Percentiles rank a stretch among this genome's conserved stretches.
These are phyloP conservation scores for Diaporthe capsici DNA, from an alignment of 2,329 filamentous ascomycete genomes.

Conservation along the genomic window DNA sequence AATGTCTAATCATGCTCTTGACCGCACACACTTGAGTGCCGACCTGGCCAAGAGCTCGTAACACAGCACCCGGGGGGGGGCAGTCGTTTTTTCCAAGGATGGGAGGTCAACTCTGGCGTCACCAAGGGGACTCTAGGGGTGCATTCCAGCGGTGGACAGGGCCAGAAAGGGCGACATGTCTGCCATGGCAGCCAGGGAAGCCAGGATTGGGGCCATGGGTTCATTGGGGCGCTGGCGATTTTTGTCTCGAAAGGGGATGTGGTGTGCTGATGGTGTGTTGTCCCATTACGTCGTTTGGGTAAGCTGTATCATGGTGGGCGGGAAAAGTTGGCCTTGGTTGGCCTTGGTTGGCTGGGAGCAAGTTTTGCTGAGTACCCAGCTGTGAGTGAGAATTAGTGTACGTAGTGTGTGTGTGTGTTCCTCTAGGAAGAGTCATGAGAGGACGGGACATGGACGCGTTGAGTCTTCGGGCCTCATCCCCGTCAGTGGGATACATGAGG, in stretches of 20 bases:
- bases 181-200: too few relatives aligned
- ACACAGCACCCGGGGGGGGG: not conserved
- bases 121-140: slow-evolving; percentile 29
- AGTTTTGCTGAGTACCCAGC: not conserved
- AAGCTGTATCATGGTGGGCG: slow-evolving; percentile 4
- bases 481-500: not conserved
- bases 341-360: slow-evolving; percentile 16
- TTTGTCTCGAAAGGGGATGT: not conserved
- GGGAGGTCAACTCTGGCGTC: slow-evolving; percentile 20
- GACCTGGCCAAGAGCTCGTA: slow-evolving; percentile 9
- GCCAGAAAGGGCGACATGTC: not conserved
- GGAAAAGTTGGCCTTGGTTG: slow-evolving; percentile 18
- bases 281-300: slow-evolving; percentile 25
- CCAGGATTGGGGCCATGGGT: not conserved
- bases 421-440: not conserved
- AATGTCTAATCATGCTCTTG: not conserved
- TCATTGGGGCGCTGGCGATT: not conserved
- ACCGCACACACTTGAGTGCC: slow-evolving; percentile 2
- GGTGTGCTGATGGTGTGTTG: slow-evolving; percentile 21
- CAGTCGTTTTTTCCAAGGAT: slow-evolving; percentile 18
- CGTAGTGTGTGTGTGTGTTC: not conserved
- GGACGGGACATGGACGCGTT: slow-evolving; percentile 7
- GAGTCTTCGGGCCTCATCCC: not conserved
- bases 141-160: slow-evolving; percentile 25
- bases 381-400: not conserved